Base-by-base conservation (phyloP, 768 basidiomycete species). In the Collybia sp. region DNA sequence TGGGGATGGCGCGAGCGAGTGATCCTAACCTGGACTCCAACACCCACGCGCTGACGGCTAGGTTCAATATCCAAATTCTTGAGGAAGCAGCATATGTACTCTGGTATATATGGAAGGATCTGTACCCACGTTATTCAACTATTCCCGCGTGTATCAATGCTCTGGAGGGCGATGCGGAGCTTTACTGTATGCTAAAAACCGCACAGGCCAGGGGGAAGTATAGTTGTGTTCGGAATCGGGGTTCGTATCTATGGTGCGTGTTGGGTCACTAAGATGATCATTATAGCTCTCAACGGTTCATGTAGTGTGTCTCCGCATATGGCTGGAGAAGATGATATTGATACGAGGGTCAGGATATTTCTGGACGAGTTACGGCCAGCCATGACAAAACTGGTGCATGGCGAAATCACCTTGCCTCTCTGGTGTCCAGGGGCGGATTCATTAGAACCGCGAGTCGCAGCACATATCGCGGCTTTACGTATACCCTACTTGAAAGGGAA, bases 51-150 rank as follows among this genome's bases (percentile, higher is more conserved):
- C 44, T 48, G n/a, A 52, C 58, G 40, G 59, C 65, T 3, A 69
- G 62, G 51, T 67, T 69, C 55, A 58, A 72, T 58, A 52, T 67
- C 12, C 51, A 67, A 15, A 54, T 67, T 16, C 58, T 58, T 4
- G 70, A 72, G 55, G 70, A 71, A 47, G 72, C 72, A 1, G 67
- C 68, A 0, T 63, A 62, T 43, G 51, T 71, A 20, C 59, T 73
- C 13, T 72, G 70, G 68, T 54, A 62, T 44, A 58, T 73, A 39
- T 71, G 69, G 66, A 61, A 56, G 41, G 53, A 57, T 37, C 56
- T 53, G 35, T 51, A 60, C 42, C 53, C 63, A 1, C 47, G 43
- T 34, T 65, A 62, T 44, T 58, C 66, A 13, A 60, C 59, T 3
- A 57, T 69, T 18, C 53, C 59, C 30, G 60, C 65, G 2, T 73